These are phyloP conservation scores for Trametes hirsuta DNA, from an alignment of 1,284 basidiomycete genomes.

Conservation along the genomic window DNA sequence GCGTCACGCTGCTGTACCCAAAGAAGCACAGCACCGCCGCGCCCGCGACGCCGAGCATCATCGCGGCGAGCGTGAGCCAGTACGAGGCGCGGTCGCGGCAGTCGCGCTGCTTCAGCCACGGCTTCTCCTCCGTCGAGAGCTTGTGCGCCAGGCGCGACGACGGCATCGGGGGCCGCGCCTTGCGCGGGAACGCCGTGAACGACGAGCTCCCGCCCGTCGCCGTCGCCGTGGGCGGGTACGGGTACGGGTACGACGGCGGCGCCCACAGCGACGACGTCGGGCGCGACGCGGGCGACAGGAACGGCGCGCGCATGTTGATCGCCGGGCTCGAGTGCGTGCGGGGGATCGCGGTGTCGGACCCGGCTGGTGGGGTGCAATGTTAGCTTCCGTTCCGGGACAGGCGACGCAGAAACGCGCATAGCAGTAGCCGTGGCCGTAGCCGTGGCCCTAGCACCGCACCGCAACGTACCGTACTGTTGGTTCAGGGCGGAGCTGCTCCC, in stretches of 20 bases:
- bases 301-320: conserved; percentile 64
- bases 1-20: conserved; percentile 45
- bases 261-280: conserved; percentile 63
- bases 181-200: conserved; percentile 37
- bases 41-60: conserved; percentile 48
- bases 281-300: conserved; percentile 68
- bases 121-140: conserved; percentile 59
- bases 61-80: conserved; percentile 56
- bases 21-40: conserved; percentile 54
- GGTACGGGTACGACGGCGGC: conserved; percentile 49
- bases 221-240: conserved; percentile 27
- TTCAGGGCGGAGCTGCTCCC: conserved; percentile 26
- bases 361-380: conserved; percentile 3
- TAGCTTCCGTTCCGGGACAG: conserved; percentile 3
- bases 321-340: conserved; percentile 39
- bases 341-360: conserved; percentile 36
- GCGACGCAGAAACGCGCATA: background rate
- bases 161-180: conserved; percentile 48
- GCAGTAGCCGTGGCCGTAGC: background rate
- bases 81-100: conserved; percentile 56
- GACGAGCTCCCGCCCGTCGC: conserved; percentile 35
- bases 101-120: conserved; percentile 59
- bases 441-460: too few relatives aligned
- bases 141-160: conserved; percentile 51
- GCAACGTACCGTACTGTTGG: conserved; percentile 21